Evolutionary conservation across 176 grass and related monocot species (phyloP).

Genomic region (Bolboschoenus planiculmis): DNA sequence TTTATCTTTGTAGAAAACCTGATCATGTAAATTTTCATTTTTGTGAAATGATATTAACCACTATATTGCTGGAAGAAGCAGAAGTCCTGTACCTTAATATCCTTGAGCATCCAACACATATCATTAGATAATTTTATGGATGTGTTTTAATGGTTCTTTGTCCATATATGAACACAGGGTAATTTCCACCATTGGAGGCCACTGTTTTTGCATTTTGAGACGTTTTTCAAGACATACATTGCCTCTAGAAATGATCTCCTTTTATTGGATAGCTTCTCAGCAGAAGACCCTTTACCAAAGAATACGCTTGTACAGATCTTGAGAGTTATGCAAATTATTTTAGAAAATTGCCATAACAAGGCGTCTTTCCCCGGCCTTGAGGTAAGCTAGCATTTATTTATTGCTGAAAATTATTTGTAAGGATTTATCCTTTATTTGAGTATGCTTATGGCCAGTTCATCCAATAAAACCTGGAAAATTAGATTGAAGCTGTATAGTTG

Average conservation of each 20-base stretch:
- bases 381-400: slow-evolving; percentile 43
- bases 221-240: slow-evolving; percentile 87
- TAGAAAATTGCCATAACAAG: slow-evolving; percentile 96
- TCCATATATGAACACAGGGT: slow-evolving; percentile 42
- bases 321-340: slow-evolving; percentile 91
- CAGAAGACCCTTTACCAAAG: slow-evolving; percentile 75
- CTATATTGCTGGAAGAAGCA: not conserved
- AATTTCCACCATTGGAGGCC: slow-evolving; percentile 99
- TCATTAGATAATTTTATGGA: not conserved
- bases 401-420: not conserved
- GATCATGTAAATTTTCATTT: slow-evolving; percentile 16
- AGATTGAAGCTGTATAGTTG: not conserved
- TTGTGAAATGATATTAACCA: not conserved
- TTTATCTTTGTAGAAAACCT: not conserved
- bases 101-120: not conserved
- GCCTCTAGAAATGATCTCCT: slow-evolving; percentile 89
- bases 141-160: slow-evolving; percentile 14
- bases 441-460: not conserved
- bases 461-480: not conserved
- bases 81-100: not conserved
- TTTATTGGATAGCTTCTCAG: slow-evolving; percentile 66
- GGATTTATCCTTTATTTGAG: not conserved
- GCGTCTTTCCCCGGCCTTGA: slow-evolving; percentile 74
- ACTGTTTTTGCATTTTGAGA: slow-evolving; percentile 89
- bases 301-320: slow-evolving; percentile 82